phyloP scores from a whole-genome alignment of 495 filamentous ascomycete genomes.

The Mytilinidion resinicola region DNA sequence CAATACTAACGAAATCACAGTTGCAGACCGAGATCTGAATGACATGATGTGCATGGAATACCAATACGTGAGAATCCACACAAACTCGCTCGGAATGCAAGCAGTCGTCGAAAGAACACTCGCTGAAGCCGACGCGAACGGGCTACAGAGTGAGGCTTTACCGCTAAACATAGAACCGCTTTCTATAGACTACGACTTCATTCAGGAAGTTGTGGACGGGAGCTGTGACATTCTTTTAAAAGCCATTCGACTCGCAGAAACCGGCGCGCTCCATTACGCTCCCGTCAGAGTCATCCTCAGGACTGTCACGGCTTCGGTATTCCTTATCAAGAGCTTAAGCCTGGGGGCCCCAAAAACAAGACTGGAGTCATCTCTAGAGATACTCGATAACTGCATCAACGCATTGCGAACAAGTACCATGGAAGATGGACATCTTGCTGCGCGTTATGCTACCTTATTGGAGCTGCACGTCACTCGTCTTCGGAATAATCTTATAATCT shows the following conservation, averaged over 20 bases:
- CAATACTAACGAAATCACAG: not conserved
- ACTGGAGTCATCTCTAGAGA: constrained; percentile 44
- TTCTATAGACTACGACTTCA: constrained; percentile 45
- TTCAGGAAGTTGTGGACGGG: constrained; percentile 51
- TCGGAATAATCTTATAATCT: constrained; percentile 25
- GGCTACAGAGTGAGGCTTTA: constrained; percentile 16
- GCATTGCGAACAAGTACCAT: constrained; percentile 46
- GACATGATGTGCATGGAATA: constrained; percentile 43
- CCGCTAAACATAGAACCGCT: constrained; percentile 31
- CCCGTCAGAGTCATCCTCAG: constrained; percentile 50
- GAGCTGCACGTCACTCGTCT: constrained; percentile 33
- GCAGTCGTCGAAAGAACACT: constrained; percentile 44
- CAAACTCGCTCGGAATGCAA: constrained; percentile 51
- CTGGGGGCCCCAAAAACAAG: constrained; percentile 45
- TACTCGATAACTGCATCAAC: constrained; percentile 44
- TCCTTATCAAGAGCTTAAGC: constrained; percentile 49
- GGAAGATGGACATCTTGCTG: constrained; percentile 50
- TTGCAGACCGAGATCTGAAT: constrained; percentile 19
- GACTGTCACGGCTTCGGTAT: constrained; percentile 48
- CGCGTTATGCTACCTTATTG: constrained; percentile 46
- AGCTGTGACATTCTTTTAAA: constrained; percentile 48
- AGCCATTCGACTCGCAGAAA: constrained; percentile 34
- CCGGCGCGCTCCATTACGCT: constrained; percentile 39
- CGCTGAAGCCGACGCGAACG: constrained; percentile 19
- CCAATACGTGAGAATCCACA: constrained; percentile 50